Percentiles rank a stretch among this genome's conserved stretches.
Evolutionary conservation across 352 stramenopile genomes (phyloP).

Genomic region (Phytophthora chlamydospora): DNA sequence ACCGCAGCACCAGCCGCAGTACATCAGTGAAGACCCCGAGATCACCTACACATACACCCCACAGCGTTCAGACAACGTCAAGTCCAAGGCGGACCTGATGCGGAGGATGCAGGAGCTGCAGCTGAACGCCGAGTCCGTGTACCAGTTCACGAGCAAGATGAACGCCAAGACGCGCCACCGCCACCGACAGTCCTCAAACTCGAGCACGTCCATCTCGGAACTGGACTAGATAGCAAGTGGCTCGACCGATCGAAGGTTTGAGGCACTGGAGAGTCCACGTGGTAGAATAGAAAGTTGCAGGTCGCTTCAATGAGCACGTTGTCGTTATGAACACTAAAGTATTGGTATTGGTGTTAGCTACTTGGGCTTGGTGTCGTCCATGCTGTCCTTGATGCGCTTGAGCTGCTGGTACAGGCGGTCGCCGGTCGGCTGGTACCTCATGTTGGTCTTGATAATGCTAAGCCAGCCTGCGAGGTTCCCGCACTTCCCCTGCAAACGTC

Average conservation of each 20-base stretch:
- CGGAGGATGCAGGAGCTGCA: slow-evolving; percentile 63
- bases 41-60: slow-evolving; percentile 15
- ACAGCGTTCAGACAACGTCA: not conserved
- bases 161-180: slow-evolving; percentile 28
- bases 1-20: slow-evolving; percentile 23
- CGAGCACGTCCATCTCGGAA: slow-evolving; percentile 29
- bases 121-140: slow-evolving; percentile 62
- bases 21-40: slow-evolving; percentile 19
- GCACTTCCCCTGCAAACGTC: slow-evolving; percentile 9
- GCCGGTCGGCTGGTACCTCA: slow-evolving; percentile 12
- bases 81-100: slow-evolving; percentile 35
- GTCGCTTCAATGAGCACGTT: no score
- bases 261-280: no score
- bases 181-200: slow-evolving; percentile 17
- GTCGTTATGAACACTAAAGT: no score
- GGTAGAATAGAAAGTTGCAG: no score
- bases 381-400: slow-evolving; percentile 1
- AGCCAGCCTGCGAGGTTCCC: not conserved
- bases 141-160: slow-evolving; percentile 61
- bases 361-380: not conserved
- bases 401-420: slow-evolving; percentile 3
- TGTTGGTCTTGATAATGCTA: slow-evolving; percentile 10
- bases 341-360: no score
- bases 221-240: slow-evolving; percentile 24
- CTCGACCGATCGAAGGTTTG: no score